Evolutionary conservation across 2,329 filamentous ascomycete species (phyloP).

Genomic region (Celoporthe dispersa): DNA sequence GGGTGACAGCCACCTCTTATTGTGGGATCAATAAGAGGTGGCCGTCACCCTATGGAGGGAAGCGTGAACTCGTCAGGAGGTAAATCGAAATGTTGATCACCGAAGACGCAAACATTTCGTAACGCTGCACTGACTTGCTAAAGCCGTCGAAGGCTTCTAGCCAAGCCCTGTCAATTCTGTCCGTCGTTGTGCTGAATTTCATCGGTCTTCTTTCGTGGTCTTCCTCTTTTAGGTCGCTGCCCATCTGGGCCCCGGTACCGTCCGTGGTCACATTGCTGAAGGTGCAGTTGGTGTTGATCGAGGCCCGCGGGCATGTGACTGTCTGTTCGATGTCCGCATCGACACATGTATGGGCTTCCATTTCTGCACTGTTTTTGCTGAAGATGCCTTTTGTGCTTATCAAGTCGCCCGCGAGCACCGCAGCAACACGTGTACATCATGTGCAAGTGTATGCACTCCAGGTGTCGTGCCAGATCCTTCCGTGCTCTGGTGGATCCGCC

Average conservation of each 20-base stretch:
- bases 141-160: not conserved
- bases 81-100: not conserved
- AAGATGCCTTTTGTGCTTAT: not conserved
- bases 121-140: not conserved
- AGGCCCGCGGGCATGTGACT: slow-evolving; percentile 1
- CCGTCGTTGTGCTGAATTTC: not conserved
- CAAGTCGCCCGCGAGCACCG: not conserved
- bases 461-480: slow-evolving; percentile 12
- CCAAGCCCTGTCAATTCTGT: not conserved
- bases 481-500: not conserved
- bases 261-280: not conserved
- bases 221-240: slow-evolving; percentile 5
- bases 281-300: not conserved
- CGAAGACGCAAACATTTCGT: not conserved
- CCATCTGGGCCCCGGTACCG: not conserved
- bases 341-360: slow-evolving; percentile 2
- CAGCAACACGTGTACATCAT: slow-evolving; percentile 14
- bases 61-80: not conserved
- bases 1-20: too few species aligned
- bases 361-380: not conserved
- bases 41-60: not conserved
- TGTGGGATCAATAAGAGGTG: too few species aligned
- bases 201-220: slow-evolving; percentile 12
- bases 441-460: not conserved
- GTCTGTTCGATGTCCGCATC: slow-evolving; percentile 8